A percentile compares a stretch with the other conserved stretches of the same genome.
phyloP scores from a whole-genome alignment of 164 flowering plant species.

The grape (Vitis vinifera) region ASM3070453v1 NC_081810.1:4783001-4783500 shows the following conservation, averaged over 20 bases:
- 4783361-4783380: conserved; percentile 31
- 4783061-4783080: too few relatives aligned
- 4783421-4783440: conserved; percentile 23
- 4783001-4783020: too few relatives aligned
- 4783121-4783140: too few relatives aligned
- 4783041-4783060: too few relatives aligned
- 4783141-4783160: background rate
- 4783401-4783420: conserved; percentile 28
- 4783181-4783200: conserved; percentile 43
- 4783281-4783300: conserved; percentile 44
- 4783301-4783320: conserved; percentile 38
- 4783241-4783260: conserved; percentile 33
- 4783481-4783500: conserved; percentile 21
- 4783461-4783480: conserved; percentile 14
- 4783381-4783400: conserved; percentile 26
- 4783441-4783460: conserved; percentile 29
- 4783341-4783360: conserved; percentile 36
- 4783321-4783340: conserved; percentile 46
- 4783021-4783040: too few relatives aligned
- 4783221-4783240: conserved; percentile 36
- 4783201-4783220: conserved; percentile 43
- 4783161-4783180: conserved; percentile 47
- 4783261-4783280: conserved; percentile 35
- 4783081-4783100: too few relatives aligned
- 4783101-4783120: background rate